Evolutionary conservation across 768 basidiomycete species (phyloP).

Genomic region (Russula vinacea): DNA sequence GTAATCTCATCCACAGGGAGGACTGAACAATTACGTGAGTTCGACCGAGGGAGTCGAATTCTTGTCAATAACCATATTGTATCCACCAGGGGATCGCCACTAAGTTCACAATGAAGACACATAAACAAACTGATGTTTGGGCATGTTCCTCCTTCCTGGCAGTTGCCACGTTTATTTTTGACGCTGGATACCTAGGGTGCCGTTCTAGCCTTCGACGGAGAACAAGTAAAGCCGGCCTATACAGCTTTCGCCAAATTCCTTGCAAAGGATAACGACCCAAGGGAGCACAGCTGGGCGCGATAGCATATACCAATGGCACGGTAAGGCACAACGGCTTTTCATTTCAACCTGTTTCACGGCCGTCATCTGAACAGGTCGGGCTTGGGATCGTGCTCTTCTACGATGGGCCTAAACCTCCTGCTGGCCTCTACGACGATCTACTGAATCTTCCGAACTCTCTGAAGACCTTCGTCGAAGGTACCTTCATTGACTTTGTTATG

Average conservation of each 20-base stretch:
- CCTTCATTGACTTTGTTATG: slow-evolving; percentile 39
- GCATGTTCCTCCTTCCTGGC: not conserved
- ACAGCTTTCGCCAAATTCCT: slow-evolving; percentile 3
- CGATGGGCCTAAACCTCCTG: slow-evolving; percentile 47
- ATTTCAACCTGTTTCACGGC: slow-evolving; percentile 30
- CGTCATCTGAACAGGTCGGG: not conserved
- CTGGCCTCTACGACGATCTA: slow-evolving; percentile 48
- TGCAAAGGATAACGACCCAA: slow-evolving; percentile 1
- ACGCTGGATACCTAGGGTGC: not conserved
- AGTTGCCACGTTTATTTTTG: not conserved
- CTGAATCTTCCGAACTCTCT: slow-evolving; percentile 39
- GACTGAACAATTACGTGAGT: slow-evolving; percentile 22
- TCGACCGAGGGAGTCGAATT: too few relatives aligned
- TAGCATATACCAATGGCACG: slow-evolving; percentile 6
- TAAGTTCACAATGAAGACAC: slow-evolving; percentile 15
- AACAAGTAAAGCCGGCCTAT: slow-evolving; percentile 1
- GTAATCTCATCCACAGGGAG: not conserved
- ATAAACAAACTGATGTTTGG: slow-evolving; percentile 24
- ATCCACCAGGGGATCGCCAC: slow-evolving; percentile 21
- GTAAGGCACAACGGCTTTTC: slow-evolving; percentile 39
- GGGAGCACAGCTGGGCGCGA: slow-evolving; percentile 9
- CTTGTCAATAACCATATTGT: too few relatives aligned
- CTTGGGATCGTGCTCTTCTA: slow-evolving; percentile 44
- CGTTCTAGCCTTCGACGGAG: slow-evolving; percentile 2
- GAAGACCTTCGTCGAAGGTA: slow-evolving; percentile 38